Base-by-base conservation (phyloP, 2,329 filamentous ascomycete genomes). In the Sclerotinia spermophila region DNA sequence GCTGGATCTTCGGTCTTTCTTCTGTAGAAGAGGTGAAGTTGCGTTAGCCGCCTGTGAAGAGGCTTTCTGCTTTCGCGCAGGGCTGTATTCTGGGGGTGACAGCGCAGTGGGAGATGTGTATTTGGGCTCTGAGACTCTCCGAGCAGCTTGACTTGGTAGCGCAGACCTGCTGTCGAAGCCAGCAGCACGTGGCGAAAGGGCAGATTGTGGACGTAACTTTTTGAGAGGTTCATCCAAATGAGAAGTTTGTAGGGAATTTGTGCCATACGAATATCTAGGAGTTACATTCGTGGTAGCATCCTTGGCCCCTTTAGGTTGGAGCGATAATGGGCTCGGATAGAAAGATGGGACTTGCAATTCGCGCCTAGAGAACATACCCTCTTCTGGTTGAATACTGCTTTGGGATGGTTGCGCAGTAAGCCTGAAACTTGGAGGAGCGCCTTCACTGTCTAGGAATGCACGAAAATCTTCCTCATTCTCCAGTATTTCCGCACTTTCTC, bases 261-360 rank as follows among this genome's bases (percentile, higher is more conserved):
- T 35, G 30, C 33, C 48, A 33, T 45, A 56, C 21, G 64, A 65
- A n/a, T 69, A 55, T 45, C 66, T 72, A 33, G 69, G 69, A 24
- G 68, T 73, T 30, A 68, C 68, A 53, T 68, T 56, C 48, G 69
- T 71, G 19, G 74, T 62, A 61, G 58, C 70, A 71, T 51, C 61
- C 19, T 72, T 74, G 11, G 74, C 42, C 24, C 67, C 67, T 60
- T 73, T 73, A 1, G 73, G 45, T 6, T 42, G 30, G 21, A 42
- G 40, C 21, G 53, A 51, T 42, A 70, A 38, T 27, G 68, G 61
- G 13, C 30, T 59, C 1, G 62, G 56, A 45, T 35, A 51, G 21
- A 53, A 58, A 30, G 65, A 64, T 42, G 33, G 3, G 19, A 11
- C 51, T 71, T 56, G 35, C 33, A 45, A 27, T 8, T 44, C 27